phyloP scores from a whole-genome alignment of 179 eudicot genomes.

The Beta macrorhiza region DNA sequence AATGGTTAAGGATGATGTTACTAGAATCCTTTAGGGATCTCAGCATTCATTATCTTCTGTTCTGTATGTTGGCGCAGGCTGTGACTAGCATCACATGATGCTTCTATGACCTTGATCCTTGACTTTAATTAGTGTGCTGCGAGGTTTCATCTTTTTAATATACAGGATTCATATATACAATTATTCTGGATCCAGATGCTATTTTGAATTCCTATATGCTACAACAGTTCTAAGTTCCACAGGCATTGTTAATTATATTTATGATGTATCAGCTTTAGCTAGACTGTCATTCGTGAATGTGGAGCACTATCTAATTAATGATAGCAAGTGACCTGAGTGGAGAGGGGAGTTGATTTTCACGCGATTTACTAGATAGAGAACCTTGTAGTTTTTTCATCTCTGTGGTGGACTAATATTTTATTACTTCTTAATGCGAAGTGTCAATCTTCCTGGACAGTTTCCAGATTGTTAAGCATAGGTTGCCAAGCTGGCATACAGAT shows the following conservation, averaged over 20 bases:
- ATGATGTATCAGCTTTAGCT: neutral
- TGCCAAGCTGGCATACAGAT: neutral
- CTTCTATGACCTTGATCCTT: neutral
- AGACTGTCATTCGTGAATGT: neutral
- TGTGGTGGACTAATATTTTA: neutral
- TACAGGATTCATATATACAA: neutral
- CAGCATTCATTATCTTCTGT: neutral
- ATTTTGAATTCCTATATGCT: neutral
- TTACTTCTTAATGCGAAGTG: neutral
- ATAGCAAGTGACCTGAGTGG: neutral
- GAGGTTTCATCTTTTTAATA: neutral
- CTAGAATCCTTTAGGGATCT: neutral
- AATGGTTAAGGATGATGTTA: too few relatives aligned
- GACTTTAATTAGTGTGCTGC: neutral
- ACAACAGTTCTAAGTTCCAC: neutral
- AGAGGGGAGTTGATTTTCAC: neutral
- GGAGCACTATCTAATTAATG: neutral
- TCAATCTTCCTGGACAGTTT: neutral
- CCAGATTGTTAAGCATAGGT: neutral
- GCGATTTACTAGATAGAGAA: neutral
- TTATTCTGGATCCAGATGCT: neutral
- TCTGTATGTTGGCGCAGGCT: neutral
- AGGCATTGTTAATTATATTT: neutral
- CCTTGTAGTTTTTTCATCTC: neutral
- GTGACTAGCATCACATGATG: constrained; percentile 5